phyloP scores from a whole-genome alignment of 495 filamentous ascomycete genomes.

The Aspergillus baeticus region DNA sequence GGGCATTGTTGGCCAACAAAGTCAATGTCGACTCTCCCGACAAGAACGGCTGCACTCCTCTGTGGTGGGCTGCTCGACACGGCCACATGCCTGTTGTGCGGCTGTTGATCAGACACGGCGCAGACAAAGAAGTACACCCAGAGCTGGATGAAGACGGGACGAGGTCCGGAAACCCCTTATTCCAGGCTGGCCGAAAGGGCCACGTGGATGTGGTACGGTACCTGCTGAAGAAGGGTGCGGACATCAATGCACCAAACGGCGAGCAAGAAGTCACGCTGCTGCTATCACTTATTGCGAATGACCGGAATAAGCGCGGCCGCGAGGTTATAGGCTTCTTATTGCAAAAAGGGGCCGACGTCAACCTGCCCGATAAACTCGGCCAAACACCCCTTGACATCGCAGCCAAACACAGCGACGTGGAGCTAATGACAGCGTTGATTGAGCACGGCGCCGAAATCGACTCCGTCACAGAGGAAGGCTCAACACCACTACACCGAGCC shows the following conservation, averaged over 20 bases:
- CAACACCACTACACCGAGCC: slow-evolving; percentile 34
- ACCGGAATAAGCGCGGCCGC: slow-evolving; percentile 17
- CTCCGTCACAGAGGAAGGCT: slow-evolving; percentile 19
- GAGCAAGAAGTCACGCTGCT: slow-evolving; percentile 20
- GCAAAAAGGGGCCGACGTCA: slow-evolving; percentile 36
- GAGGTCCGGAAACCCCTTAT: slow-evolving; percentile 20
- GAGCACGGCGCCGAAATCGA: slow-evolving; percentile 8
- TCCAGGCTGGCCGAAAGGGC: slow-evolving; percentile 24
- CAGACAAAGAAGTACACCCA: slow-evolving; percentile 21
- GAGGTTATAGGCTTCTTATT: slow-evolving; percentile 28
- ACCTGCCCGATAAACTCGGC: slow-evolving; percentile 28
- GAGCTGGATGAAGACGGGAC: neutral
- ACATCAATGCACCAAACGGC: slow-evolving; percentile 15
- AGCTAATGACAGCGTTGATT: slow-evolving; percentile 8
- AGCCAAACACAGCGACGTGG: slow-evolving; percentile 10
- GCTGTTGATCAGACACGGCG: slow-evolving; percentile 18
- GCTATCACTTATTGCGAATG: slow-evolving; percentile 19
- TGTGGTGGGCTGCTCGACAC: slow-evolving; percentile 32
- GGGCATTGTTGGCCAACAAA: slow-evolving; percentile 23
- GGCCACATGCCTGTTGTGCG: slow-evolving; percentile 22
- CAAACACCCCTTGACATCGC: slow-evolving; percentile 39
- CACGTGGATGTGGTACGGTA: slow-evolving; percentile 24
- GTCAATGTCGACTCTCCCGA: slow-evolving; percentile 30
- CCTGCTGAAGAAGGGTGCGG: slow-evolving; percentile 26
- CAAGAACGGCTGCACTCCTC: slow-evolving; percentile 30